Evolutionary conservation across 176 grass and related monocot species (phyloP), one percentile per base, ranked within the genome.

Genomic region (Melocanna baccifera): DNA sequence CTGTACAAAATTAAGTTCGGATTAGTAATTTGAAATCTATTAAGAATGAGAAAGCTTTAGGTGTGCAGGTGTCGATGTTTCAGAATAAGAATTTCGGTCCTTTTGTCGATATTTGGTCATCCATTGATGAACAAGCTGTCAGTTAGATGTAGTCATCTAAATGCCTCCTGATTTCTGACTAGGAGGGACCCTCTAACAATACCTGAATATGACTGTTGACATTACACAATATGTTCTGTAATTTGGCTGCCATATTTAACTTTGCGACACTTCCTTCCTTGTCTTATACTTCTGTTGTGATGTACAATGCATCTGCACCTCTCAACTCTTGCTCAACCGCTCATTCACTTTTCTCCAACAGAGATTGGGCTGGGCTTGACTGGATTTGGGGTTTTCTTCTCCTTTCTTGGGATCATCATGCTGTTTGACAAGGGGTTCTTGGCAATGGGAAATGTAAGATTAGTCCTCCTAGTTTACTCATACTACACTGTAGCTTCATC

Each of bases 391-490:
- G 76, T 92, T 84, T 55, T 97, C 28, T 97, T 97, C 87, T 90
- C 94, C 46, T 80, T 97, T 72, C 85, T 97, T 82, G 94, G 94
- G 80, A 84, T 97, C 76, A 79, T 97, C 50, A 90, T 97, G 83
- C 76, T 97, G 78, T 97, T 97, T 87, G 94, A 97, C 79, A 94
- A 94, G 91, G 94, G 91, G 22, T 91, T 94, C 82, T 71, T 97
- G 58, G 94, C 94, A 65, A 97, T 97, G 76, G 94, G 94, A 67
- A 97, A 97, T 86, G 91, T 97, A 90, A 77, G 65, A 63, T 63
- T 48, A 39, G 2, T 39, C 28, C 22, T 82, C 34, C 37, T 69
- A 52, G 32, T 22, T 70, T 23, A 72, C 63, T 71, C 32, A 23
- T 51, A 39, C 39, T 78, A 71, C n/a, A 67, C 15, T 73, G 1